Base-by-base conservation (phyloP, 2,329 filamentous ascomycete genomes). In the Raffaelea arxii region DNA sequence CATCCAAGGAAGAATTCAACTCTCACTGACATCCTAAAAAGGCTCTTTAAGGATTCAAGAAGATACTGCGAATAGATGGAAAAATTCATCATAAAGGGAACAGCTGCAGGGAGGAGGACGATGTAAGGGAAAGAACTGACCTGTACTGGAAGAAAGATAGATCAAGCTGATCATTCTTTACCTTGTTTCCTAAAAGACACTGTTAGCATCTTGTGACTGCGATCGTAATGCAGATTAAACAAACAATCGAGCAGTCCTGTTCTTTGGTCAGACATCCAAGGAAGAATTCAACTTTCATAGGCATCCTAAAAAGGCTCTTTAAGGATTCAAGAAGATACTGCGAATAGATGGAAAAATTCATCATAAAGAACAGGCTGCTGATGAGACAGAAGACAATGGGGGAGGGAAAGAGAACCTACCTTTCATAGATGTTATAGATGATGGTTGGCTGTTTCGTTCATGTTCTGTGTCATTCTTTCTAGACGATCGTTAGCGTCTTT, bases 1-100 rank as follows among this genome's bases (percentile, higher is more conserved):
- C 81, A 84, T 84, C 82, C 80, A 85, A 85, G 79, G 80, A 84
- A 84, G 80, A 49, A 61, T 62, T 69, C 64, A 62, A 64, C 80
- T 74, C 74, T 85, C 82, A 85, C 82, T 61, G 81, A 69, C 74
- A 53, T 76, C 74, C 75, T 56, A 68, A 66, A 68, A 70, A 74
- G 79, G 79, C 80, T 82, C 78, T 64, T 57, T 74, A 32, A 32
- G 47, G 50, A 49, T 54, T 85, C 80, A 72, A 85, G 84, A 86
- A 83, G 80, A 88, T 88, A 88, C 84, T 88, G 84, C 84, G 83
- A 89, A 87, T 86, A 72, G 77, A 70, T 73, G 65, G 77, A 80
- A 72, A 75, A 75, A 81, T 84, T 85, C 80, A 85, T 86, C 82
- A 84, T 80, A 58, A 57, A 59, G 62, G n/a, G n/a, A n/a, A n/a